Evolutionary conservation across 176 grass and related monocot species (phyloP).

Genomic region (Carex scoparia): DNA sequence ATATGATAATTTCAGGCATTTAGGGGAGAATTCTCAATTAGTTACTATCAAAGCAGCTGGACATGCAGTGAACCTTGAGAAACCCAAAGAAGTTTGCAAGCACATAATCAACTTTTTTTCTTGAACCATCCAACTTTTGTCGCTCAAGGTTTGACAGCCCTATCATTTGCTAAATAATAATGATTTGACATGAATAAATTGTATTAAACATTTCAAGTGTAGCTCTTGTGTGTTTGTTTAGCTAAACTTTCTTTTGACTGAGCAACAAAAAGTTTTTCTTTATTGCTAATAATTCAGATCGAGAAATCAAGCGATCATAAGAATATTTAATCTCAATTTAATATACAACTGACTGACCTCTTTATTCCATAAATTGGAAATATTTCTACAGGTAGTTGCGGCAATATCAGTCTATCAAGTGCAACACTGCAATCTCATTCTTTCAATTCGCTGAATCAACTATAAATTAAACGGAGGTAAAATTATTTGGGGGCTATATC

Average conservation of each 20-base stretch:
- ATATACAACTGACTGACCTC: neutral
- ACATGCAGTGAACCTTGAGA: conserved; percentile 95
- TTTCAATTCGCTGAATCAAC: neutral
- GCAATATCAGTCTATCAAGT: neutral
- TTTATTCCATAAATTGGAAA: neutral
- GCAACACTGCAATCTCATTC: neutral
- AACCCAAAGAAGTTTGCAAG: conserved; percentile 52
- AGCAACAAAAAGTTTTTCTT: neutral
- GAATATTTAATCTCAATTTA: neutral
- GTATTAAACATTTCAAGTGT: too few relatives aligned
- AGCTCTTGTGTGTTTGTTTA: neutral
- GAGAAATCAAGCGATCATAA: neutral
- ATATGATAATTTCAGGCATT: conserved; percentile 56
- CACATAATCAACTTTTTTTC: conserved; percentile 55
- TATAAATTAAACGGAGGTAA: neutral
- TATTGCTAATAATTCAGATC: neutral
- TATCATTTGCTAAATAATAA: neutral
- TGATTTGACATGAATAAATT: neutral
- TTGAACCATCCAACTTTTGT: conserved; percentile 3
- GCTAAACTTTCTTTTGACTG: neutral
- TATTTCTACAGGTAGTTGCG: neutral
- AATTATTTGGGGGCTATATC: neutral
- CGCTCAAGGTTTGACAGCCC: neutral
- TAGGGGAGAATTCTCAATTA: conserved; percentile 54
- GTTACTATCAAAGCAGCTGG: conserved; percentile 69